A percentile compares a stretch with the other conserved stretches of the same genome.
phyloP scores from a whole-genome alignment of 2,329 filamentous ascomycete genomes.

The Botryosphaeria dothidea region DNA sequence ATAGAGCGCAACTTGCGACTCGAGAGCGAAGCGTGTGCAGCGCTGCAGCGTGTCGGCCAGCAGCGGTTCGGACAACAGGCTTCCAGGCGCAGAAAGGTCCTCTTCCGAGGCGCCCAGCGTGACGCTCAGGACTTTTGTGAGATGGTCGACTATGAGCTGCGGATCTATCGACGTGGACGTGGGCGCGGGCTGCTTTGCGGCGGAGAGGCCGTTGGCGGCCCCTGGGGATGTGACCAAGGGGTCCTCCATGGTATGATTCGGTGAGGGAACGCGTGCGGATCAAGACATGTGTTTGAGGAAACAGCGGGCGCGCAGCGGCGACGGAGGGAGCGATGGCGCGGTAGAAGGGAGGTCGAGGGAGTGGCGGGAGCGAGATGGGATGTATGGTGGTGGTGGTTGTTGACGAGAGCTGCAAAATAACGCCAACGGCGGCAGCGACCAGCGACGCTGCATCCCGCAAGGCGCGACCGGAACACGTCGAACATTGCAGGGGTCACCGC shows the following conservation, averaged over 20 bases:
- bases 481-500: background rate
- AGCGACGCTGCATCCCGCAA: background rate
- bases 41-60: slow-evolving; percentile 80
- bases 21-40: slow-evolving; percentile 85
- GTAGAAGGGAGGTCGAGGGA: background rate
- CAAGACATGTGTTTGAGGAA: slow-evolving; percentile 9
- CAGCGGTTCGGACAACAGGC: slow-evolving; percentile 72
- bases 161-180: slow-evolving; percentile 46
- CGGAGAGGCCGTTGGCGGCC: slow-evolving; percentile 38
- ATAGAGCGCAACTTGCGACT: slow-evolving; percentile 85
- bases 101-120: slow-evolving; percentile 58
- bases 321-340: slow-evolving; percentile 1
- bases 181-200: slow-evolving; percentile 29
- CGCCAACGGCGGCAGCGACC: background rate
- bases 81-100: slow-evolving; percentile 79
- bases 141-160: slow-evolving; percentile 50
- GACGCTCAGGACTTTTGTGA: slow-evolving; percentile 49
- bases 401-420: slow-evolving; percentile 11
- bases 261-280: background rate
- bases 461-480: slow-evolving; percentile 16
- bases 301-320: background rate
- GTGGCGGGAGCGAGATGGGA: background rate
- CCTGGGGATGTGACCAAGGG: slow-evolving; percentile 38
- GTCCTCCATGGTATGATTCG: slow-evolving; percentile 39
- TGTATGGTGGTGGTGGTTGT: slow-evolving; percentile 5